Percentiles rank a stretch among this genome's conserved stretches.
Conservation (phyloP, 441 rosid species). For the Pelargonium fulgidum region DNA sequence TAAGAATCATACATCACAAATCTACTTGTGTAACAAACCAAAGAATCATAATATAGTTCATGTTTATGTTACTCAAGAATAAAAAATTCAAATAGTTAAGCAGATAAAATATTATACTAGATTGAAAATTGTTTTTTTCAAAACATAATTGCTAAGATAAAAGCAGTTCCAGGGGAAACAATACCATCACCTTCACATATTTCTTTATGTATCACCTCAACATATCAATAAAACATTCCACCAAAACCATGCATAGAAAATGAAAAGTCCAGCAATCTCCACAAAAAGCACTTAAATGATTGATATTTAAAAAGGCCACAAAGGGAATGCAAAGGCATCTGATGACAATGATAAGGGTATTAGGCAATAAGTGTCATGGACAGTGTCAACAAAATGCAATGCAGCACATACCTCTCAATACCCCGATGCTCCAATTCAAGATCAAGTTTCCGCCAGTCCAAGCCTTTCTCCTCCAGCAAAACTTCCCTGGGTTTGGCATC, state of each 20-base stretch:
- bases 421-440: slow-evolving; percentile 77
- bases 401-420: slow-evolving; percentile 53
- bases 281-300: neutral
- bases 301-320: too few relatives aligned
- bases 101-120: too few relatives aligned
- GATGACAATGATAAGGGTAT: slow-evolving; percentile 41
- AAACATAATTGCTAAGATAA: too few relatives aligned
- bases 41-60: too few relatives aligned
- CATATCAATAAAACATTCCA: neutral
- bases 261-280: neutral
- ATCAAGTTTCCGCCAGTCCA: slow-evolving; percentile 96
- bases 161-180: too few relatives aligned
- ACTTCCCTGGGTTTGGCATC: slow-evolving; percentile 94
- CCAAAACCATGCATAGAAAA: neutral
- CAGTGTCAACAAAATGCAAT: slow-evolving; percentile 3
- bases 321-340: slow-evolving; percentile 28
- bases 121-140: too few relatives aligned
- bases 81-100: too few relatives aligned
- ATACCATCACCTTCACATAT: too few relatives aligned
- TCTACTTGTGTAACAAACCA: too few relatives aligned
- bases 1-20: too few relatives aligned
- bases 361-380: slow-evolving; percentile 24
- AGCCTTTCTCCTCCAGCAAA: slow-evolving; percentile 76
- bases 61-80: too few relatives aligned
- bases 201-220: too few relatives aligned